Base-by-base conservation (phyloP, 345 rosid genomes). In the Euphorbia tirucalli region DNA sequence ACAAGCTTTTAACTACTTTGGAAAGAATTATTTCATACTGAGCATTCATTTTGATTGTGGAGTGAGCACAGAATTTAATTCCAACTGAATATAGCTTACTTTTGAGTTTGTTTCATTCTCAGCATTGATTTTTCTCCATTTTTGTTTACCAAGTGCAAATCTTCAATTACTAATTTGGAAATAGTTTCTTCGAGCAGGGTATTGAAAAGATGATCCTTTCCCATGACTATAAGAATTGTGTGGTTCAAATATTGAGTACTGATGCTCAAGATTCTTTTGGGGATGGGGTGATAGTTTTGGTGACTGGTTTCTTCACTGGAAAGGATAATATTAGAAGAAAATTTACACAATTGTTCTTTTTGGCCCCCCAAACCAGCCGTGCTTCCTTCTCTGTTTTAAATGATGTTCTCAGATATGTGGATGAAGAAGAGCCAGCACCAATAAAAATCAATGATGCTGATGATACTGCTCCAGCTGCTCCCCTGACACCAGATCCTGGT, bases 131-230 rank as follows among this genome's bases (percentile, higher is more conserved):
- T 46, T 46, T 16, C 11, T 27, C 31, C 11, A 8, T 15, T 15
- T 18, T 41, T 39, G 7, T 70, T 15, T 56, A 27, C 35, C 22
- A 25, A 35, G 8, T 43, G 3, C 37, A 35, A 55, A 25, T 16
- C 28, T 27, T 28, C 16, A 43, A 65, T 15, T n/a, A 66, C 7
- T 59, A 31, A 73, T 24, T 44, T 44, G 37, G 24, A 52, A 27
- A 37, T 21, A 57, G 30, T n/a, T 19, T 81, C 22, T 50, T 68
- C 72, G 58, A 69, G 71, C 81, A 91, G 97, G 92, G 72, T 2
- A 91, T 93, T 66, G 83, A 86, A 68, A 89, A 88, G 25, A 71
- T 78, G 82, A 79, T 89, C 27, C 86, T 93, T 73, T 85, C 92
- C 5, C 63, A 83, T 59, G 86, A 86, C 44, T 87, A 76, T 69